A percentile compares a stretch with the other conserved stretches of the same genome.
Evolutionary conservation across 352 stramenopile species (phyloP).

Genomic region (Phytophthora sp.): DNA sequence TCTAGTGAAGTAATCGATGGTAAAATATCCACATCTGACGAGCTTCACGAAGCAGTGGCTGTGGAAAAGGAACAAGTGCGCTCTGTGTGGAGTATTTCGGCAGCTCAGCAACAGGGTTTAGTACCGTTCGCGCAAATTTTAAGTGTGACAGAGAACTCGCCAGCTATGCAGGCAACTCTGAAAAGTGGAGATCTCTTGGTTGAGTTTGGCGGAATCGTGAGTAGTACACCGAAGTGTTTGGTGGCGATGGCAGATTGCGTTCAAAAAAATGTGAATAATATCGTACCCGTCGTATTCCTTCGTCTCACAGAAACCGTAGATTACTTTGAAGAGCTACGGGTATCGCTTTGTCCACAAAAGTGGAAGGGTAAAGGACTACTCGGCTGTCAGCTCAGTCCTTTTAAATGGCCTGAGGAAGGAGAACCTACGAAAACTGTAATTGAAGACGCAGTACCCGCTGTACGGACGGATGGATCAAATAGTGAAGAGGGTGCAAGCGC

Average conservation of each 20-base stretch:
- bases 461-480: not conserved
- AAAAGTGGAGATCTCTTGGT: slow-evolving; percentile 50
- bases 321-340: slow-evolving; percentile 18
- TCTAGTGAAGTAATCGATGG: not conserved
- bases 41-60: too few species aligned
- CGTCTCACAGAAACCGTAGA: slow-evolving; percentile 13
- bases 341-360: slow-evolving; percentile 46
- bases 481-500: slow-evolving; percentile 18
- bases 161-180: slow-evolving; percentile 53
- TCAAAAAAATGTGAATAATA: slow-evolving; percentile 45
- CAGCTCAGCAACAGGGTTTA: slow-evolving; percentile 8
- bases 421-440: not conserved
- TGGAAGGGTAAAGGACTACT: slow-evolving; percentile 73
- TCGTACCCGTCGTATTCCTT: slow-evolving; percentile 44
- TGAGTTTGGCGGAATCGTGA: slow-evolving; percentile 56
- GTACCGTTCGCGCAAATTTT: slow-evolving; percentile 57
- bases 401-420: slow-evolving; percentile 47
- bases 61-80: not conserved
- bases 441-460: not conserved
- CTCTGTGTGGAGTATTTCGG: slow-evolving; percentile 16
- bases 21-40: not conserved
- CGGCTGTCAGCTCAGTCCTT: slow-evolving; percentile 65
- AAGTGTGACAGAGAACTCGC: slow-evolving; percentile 46
- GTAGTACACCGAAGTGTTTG: slow-evolving; percentile 54
- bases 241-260: slow-evolving; percentile 56